These are phyloP conservation scores for Parachaetomium inaequale DNA, from an alignment of 495 filamentous ascomycete species.

Conservation along the genomic window DNA sequence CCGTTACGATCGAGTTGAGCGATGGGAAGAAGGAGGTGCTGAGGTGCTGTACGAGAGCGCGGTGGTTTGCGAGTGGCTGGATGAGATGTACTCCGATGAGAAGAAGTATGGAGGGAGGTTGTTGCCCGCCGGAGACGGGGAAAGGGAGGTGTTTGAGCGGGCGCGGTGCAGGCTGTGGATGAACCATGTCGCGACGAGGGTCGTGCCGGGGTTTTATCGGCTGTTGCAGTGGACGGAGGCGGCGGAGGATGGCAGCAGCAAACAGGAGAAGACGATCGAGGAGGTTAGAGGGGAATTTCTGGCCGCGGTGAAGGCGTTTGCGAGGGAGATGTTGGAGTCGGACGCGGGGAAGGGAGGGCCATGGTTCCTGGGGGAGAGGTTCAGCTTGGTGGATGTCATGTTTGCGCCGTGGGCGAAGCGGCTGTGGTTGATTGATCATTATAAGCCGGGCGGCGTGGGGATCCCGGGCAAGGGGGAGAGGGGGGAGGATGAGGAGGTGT, in stretches of 20 bases:
- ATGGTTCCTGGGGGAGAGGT: constrained; percentile 58
- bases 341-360: constrained; percentile 44
- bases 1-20: constrained; percentile 44
- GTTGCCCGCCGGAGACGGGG: no score
- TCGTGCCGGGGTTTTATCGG: constrained; percentile 61
- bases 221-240: constrained; percentile 61
- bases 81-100: constrained; percentile 54
- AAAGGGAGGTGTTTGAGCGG: constrained; percentile 52
- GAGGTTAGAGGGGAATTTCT: constrained; percentile 50
- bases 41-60: constrained; percentile 65
- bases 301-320: constrained; percentile 51
- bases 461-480: constrained; percentile 42
- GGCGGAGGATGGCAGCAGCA: no score
- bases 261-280: constrained; percentile 41
- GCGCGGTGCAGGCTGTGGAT: constrained; percentile 64
- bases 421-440: constrained; percentile 67
- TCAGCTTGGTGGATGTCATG: constrained; percentile 60
- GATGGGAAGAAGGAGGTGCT: constrained; percentile 40
- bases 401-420: constrained; percentile 65
- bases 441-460: constrained; percentile 57
- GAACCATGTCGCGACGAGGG: constrained; percentile 59
- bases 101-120: constrained; percentile 39
- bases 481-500: constrained; percentile 46
- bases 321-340: constrained; percentile 48
- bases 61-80: constrained; percentile 65